phyloP scores from a whole-genome alignment of 176 grass and related monocot genomes.

The Ensete glaucum region DNA sequence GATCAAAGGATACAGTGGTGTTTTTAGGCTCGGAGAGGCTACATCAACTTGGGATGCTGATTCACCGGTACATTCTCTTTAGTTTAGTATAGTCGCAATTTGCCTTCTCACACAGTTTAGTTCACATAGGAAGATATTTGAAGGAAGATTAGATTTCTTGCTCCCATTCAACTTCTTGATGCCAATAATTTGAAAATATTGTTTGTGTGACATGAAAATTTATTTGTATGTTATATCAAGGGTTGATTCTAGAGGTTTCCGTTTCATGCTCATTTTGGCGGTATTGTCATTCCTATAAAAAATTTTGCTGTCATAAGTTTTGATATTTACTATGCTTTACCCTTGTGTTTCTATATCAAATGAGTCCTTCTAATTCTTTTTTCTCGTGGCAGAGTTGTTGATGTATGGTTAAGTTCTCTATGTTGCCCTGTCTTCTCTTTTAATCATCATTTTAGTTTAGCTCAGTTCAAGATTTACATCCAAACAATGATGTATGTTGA shows the following conservation, averaged over 20 bases:
- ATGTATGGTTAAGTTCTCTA: too few relatives aligned
- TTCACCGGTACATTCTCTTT: slow-evolving; percentile 57
- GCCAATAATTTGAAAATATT: background rate
- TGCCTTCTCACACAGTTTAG: background rate
- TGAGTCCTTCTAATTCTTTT: background rate
- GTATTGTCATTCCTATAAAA: background rate
- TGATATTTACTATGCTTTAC: background rate
- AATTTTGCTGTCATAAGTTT: background rate
- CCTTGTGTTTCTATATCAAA: background rate
- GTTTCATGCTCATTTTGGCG: background rate
- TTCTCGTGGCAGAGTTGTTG: too few relatives aligned
- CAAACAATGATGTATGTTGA: too few relatives aligned
- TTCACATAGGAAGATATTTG: background rate
- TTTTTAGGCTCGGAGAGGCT: slow-evolving; percentile 88
- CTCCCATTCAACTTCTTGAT: background rate
- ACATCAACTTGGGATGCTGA: slow-evolving; percentile 99
- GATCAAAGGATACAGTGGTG: slow-evolving; percentile 83
- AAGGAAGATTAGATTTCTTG: background rate
- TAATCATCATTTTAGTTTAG: too few relatives aligned
- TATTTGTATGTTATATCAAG: background rate
- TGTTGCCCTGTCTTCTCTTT: too few relatives aligned
- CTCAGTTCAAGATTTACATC: too few relatives aligned
- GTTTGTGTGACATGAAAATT: background rate
- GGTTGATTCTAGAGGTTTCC: background rate
- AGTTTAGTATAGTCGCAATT: background rate